These are phyloP conservation scores for Kodamaea fukazawae DNA, from an alignment of 805 yeast species.

Conservation along the genomic window DNA sequence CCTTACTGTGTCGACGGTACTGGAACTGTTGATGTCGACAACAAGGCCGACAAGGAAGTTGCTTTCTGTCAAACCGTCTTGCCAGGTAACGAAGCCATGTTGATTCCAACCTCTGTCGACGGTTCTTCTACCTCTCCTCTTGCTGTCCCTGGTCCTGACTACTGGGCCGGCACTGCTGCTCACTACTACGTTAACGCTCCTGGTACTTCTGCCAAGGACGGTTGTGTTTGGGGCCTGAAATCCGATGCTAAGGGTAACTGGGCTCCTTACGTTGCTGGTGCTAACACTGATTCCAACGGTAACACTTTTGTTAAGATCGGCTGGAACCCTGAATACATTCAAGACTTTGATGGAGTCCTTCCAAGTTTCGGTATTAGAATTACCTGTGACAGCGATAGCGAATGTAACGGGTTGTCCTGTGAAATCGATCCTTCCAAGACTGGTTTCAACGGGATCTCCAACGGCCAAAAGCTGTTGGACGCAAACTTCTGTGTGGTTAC, in stretches of 20 bases:
- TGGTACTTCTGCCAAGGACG: slow-evolving; percentile 72
- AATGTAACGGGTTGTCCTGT: slow-evolving; percentile 78
- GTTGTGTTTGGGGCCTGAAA: slow-evolving; percentile 80
- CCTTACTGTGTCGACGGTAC: slow-evolving; percentile 75
- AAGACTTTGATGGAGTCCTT: slow-evolving; percentile 50
- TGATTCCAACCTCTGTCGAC: slow-evolving; percentile 76
- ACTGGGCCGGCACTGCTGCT: slow-evolving; percentile 85
- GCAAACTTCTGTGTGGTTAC: slow-evolving; percentile 85
- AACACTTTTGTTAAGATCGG: slow-evolving; percentile 82
- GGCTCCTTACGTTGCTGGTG: slow-evolving; percentile 93
- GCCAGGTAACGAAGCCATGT: slow-evolving; percentile 94
- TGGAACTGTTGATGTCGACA: slow-evolving; percentile 66
- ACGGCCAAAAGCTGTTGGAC: slow-evolving; percentile 48
- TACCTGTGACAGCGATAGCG: slow-evolving; percentile 64
- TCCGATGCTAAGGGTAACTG: slow-evolving; percentile 78
- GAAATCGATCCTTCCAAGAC: slow-evolving; percentile 69
- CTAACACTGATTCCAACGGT: slow-evolving; percentile 68
- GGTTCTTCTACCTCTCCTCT: slow-evolving; percentile 47
- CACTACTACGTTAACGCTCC: slow-evolving; percentile 85
- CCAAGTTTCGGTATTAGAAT: slow-evolving; percentile 74
- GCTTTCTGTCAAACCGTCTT: slow-evolving; percentile 91
- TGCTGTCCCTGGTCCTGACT: slow-evolving; percentile 83
- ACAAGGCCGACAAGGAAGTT: slow-evolving; percentile 55
- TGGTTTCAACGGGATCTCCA: slow-evolving; percentile 55
- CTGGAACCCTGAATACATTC: slow-evolving; percentile 86